Conservation (phyloP, 176 grass and related monocot species). For the Eleusine indica region DNA sequence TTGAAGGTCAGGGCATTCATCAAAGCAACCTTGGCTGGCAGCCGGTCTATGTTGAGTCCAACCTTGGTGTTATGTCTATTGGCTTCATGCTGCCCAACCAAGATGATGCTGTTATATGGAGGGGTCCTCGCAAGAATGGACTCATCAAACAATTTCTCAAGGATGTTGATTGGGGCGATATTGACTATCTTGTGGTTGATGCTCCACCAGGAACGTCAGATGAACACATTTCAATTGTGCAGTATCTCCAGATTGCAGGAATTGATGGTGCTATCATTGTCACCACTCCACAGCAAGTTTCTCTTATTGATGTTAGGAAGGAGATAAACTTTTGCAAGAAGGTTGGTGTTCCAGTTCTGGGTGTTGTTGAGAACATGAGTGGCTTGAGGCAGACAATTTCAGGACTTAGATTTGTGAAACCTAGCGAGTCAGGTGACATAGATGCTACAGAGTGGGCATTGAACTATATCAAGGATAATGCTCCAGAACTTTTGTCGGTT, state of each 20-base stretch:
- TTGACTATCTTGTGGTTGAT: constrained; percentile 70
- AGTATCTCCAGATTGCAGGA: constrained; percentile 79
- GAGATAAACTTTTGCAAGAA: constrained; percentile 69
- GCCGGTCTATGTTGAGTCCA: constrained; percentile 55
- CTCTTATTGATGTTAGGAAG: constrained; percentile 66
- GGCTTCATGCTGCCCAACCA: constrained; percentile 74
- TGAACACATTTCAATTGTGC: constrained; percentile 90
- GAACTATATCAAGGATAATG: constrained; percentile 65
- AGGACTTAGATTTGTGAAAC: constrained; percentile 57
- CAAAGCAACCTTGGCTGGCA: constrained; percentile 89
- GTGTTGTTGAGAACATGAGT: constrained; percentile 70
- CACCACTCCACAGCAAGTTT: constrained; percentile 87
- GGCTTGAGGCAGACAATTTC: constrained; percentile 49
- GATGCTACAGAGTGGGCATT: constrained; percentile 63
- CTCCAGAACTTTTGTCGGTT: constrained; percentile 65
- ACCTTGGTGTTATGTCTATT: constrained; percentile 62
- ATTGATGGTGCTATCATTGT: constrained; percentile 84
- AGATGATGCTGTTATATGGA: constrained; percentile 69
- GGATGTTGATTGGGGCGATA: constrained; percentile 66
- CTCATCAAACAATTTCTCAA: constrained; percentile 67
- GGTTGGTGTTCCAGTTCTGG: constrained; percentile 50
- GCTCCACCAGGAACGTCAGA: constrained; percentile 84
- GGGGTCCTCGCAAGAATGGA: constrained; percentile 65
- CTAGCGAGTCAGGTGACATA: constrained; percentile 45
- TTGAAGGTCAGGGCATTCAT: constrained; percentile 77